These are phyloP conservation scores for Sporopachydermia lactativora DNA, from an alignment of 805 yeast species.

Conservation along the genomic window DNA sequence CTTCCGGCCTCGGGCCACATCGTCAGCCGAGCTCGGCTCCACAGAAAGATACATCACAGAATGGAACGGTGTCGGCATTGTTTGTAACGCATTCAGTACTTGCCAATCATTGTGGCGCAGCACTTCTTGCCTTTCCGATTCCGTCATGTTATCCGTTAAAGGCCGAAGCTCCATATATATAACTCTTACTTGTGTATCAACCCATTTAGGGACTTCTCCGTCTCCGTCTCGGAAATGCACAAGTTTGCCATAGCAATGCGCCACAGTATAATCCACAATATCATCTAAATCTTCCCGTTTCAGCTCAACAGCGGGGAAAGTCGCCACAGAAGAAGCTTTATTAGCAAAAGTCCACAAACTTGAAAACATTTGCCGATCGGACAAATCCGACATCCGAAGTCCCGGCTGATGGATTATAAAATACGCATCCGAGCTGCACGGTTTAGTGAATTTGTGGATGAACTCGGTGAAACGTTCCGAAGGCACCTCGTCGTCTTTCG, in stretches of 20 bases:
- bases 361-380: conserved; percentile 26
- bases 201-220: neutral
- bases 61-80: neutral
- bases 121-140: neutral
- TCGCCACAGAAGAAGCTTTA: conserved; percentile 45
- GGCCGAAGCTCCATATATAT: neutral
- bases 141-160: neutral
- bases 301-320: conserved; percentile 35
- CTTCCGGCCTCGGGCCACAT: neutral
- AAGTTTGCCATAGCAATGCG: conserved; percentile 12
- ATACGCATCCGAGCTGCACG: conserved; percentile 40
- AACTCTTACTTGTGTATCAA: neutral
- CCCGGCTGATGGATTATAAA: conserved; percentile 42
- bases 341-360: conserved; percentile 35
- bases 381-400: conserved; percentile 33
- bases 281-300: conserved; percentile 11
- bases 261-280: conserved; percentile 10
- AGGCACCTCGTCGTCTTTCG: conserved; percentile 10
- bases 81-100: neutral
- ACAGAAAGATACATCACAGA: neutral
- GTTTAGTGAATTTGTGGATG: conserved; percentile 18
- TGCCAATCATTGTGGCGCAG: neutral
- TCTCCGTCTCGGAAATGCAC: neutral
- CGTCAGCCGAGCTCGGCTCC: neutral
- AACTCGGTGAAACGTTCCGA: conserved; percentile 17